Evolutionary conservation across 2,329 filamentous ascomycete genomes (phyloP).

Genomic region (Lomentospora prolificans): DNA sequence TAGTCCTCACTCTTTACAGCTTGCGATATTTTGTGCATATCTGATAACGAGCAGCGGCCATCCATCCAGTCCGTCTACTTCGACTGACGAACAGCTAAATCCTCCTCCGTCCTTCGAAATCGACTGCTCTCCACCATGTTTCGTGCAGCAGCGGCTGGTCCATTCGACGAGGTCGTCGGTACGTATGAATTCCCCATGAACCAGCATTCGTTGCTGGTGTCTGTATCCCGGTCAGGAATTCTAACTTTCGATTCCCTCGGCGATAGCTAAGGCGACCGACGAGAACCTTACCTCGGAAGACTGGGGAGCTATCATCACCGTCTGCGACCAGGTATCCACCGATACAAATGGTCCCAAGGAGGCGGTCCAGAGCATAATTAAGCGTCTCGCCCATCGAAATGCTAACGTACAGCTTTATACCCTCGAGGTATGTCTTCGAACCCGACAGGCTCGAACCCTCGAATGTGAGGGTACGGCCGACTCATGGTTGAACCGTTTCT

Average conservation of each 20-base stretch:
- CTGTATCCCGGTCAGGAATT: neutral
- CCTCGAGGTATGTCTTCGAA: slow-evolving; percentile 53
- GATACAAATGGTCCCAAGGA: slow-evolving; percentile 61
- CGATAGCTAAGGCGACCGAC: slow-evolving; percentile 69
- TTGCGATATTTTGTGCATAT: neutral
- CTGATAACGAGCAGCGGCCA: neutral
- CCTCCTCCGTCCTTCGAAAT: neutral
- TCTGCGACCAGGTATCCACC: slow-evolving; percentile 48
- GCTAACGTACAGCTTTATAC: slow-evolving; percentile 95
- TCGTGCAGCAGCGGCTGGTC: slow-evolving; percentile 45
- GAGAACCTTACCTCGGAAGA: slow-evolving; percentile 88
- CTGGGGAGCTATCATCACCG: slow-evolving; percentile 55
- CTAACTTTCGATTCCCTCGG: neutral
- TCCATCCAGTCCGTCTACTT: neutral
- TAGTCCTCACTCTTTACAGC: neutral
- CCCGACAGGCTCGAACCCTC: neutral
- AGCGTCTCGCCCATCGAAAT: slow-evolving; percentile 83
- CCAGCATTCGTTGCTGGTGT: neutral
- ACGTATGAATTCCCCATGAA: slow-evolving; percentile 21
- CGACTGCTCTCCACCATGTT: slow-evolving; percentile 36
- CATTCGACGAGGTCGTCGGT: slow-evolving; percentile 52
- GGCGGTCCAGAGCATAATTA: slow-evolving; percentile 82
- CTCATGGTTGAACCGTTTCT: neutral
- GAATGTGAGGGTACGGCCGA: neutral
- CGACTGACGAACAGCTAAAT: neutral